Evolutionary conservation across 352 stramenopile genomes (phyloP).

Genomic region (Pilasporangium apinafurcum): DNA sequence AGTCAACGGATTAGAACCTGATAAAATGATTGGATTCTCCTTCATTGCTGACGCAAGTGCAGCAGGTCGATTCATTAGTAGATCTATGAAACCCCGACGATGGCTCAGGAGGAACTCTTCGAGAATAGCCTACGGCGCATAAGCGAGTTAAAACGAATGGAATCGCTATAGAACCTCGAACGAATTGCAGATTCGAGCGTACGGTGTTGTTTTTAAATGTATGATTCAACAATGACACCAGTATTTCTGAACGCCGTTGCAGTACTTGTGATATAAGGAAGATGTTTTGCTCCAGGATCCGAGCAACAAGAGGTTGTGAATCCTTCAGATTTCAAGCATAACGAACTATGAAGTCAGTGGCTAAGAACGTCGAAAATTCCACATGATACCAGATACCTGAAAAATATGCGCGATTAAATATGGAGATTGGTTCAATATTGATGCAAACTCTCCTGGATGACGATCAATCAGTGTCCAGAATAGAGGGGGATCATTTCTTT

Average conservation of each 20-base stretch:
- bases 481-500: conserved; percentile 4
- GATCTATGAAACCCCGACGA: conserved; percentile 45
- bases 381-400: conserved; percentile 21
- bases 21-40: conserved; percentile 43
- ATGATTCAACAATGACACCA: conserved; percentile 46
- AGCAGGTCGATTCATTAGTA: conserved; percentile 47
- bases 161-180: too few relatives aligned
- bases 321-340: conserved; percentile 13
- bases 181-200: too few relatives aligned
- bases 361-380: neutral
- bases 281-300: conserved; percentile 74
- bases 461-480: conserved; percentile 64
- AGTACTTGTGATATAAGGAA: conserved; percentile 56
- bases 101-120: conserved; percentile 71
- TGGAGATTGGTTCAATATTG: conserved; percentile 50
- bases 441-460: conserved; percentile 38
- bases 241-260: conserved; percentile 35
- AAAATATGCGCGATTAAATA: conserved; percentile 68
- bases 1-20: conserved; percentile 11
- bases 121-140: conserved; percentile 34
- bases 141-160: too few relatives aligned
- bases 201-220: conserved; percentile 61
- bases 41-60: conserved; percentile 45
- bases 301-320: conserved; percentile 44
- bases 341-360: too few relatives aligned